Base-by-base conservation (phyloP, 140 eudicot species). In the Eryngium alpinum region DNA sequence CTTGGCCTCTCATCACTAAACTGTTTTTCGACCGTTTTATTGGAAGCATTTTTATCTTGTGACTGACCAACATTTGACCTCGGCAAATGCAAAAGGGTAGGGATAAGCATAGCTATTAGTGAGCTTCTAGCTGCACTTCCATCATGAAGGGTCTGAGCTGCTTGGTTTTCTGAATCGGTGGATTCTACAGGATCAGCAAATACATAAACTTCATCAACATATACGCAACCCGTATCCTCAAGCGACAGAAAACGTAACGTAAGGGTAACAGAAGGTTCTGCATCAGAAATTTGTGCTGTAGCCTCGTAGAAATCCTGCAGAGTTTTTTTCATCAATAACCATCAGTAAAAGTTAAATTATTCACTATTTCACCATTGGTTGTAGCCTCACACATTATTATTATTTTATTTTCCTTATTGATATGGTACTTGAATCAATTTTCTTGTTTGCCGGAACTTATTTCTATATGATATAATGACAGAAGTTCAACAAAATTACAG, bases 231-330 rank as follows among this genome's bases (percentile, higher is more conserved):
- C 88, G 88, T 90, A 84, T 70, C 88, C 79, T 89, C 90, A 82
- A 93, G 92, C 59, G 99, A 92, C 53, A 91, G 81, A 79, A 96
- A 84, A 66, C 99, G 94, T 31, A 96, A 77, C 25, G 94, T 90
- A 79, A 96, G 86, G 44, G 89, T 85, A 59, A 81, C 81, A 79
- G 96, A 93, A 49, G 97, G 92, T 50, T 93, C 97, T 57, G 89
- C 88, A 83, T 96, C 99, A 57, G 88, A 86, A 65, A 96, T 93
- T 87, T 96, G 94, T 34, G 98, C 99, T 69, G 99, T 93, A 83
- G 99, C 99, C 88, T 96, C 99, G 19, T 86, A 93, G 79, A 85
- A 83, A 83, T 93, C 92, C 98, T 93, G 93, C 49, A 60, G 5
- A 86, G 34, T 9, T 77, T 50, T 72, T 67, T 80, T 33, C 79